A percentile compares a stretch with the other conserved stretches of the same genome.
Evolutionary conservation across 1,284 basidiomycete species (phyloP).

Genomic region (Cutaneotrichosporon daszewskae): DNA sequence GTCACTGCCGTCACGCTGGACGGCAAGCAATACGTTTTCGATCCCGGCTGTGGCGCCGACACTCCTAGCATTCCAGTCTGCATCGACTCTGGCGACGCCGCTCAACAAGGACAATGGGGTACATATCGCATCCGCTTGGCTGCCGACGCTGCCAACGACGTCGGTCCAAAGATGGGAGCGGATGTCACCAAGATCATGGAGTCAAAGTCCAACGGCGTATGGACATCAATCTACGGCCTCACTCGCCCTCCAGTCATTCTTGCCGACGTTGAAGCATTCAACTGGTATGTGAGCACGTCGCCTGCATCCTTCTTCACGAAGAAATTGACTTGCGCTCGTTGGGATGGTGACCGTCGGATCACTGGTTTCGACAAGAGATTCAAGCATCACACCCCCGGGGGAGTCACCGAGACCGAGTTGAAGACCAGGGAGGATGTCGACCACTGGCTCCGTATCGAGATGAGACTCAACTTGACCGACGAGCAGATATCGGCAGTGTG

Average conservation of each 20-base stretch:
- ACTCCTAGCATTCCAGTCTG: constrained; percentile 5
- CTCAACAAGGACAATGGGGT: constrained; percentile 3
- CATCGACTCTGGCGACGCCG: background rate
- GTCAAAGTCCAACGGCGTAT: background rate
- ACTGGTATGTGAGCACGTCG: constrained; percentile 11
- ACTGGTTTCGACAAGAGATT: constrained; percentile 4
- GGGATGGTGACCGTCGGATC: constrained; percentile 8
- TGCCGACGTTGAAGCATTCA: constrained; percentile 10
- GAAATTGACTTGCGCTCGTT: constrained; percentile 1
- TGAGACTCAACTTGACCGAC: constrained; percentile 1
- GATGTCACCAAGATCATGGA: too few species aligned
- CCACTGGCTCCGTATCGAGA: constrained; percentile 1
- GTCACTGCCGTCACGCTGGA: constrained; percentile 6
- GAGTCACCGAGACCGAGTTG: background rate
- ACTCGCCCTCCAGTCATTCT: constrained; percentile 1
- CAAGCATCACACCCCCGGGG: background rate
- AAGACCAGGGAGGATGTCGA: background rate
- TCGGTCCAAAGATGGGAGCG: background rate
- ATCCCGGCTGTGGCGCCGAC: constrained; percentile 6
- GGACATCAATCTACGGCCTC: constrained; percentile 8
- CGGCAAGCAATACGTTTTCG: constrained; percentile 7
- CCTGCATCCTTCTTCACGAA: constrained; percentile 2
- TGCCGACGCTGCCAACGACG: background rate
- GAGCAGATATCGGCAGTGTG: constrained; percentile 1
- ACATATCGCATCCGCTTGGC: constrained; percentile 3